A percentile compares a stretch with the other conserved stretches of the same genome.
Conservation (phyloP, 2,329 filamentous ascomycete species). For the Alternaria sp. region DNA sequence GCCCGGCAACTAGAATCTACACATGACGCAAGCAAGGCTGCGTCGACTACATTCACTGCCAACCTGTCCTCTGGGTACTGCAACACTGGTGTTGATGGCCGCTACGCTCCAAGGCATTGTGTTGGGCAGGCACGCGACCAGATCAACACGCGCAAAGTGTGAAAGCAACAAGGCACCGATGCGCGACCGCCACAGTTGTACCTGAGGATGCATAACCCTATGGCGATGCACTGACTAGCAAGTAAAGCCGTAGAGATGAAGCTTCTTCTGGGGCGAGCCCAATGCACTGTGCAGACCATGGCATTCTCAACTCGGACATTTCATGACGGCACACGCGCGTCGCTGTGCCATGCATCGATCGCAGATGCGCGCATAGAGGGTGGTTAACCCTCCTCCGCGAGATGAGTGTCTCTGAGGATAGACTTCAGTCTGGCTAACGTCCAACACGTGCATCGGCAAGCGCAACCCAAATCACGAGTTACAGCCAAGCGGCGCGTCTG, state of each 20-base stretch:
- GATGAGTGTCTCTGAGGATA: neutral
- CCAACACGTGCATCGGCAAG: neutral
- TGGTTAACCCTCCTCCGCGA: neutral
- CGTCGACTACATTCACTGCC: neutral
- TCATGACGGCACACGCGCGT: constrained; percentile 48
- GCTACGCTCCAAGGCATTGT: neutral
- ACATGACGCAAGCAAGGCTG: neutral
- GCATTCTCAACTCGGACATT: constrained; percentile 49
- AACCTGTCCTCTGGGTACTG: neutral
- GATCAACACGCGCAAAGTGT: neutral
- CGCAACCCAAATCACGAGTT: neutral
- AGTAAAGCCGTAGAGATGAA: constrained; percentile 9
- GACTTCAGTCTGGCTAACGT: neutral
- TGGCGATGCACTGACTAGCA: neutral
- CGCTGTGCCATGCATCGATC: constrained; percentile 53
- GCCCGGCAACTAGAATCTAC: constrained; percentile 9
- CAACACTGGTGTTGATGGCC: neutral
- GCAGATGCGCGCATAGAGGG: constrained; percentile 48
- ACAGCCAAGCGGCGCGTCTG: neutral
- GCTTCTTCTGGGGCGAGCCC: constrained; percentile 11
- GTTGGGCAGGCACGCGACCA: neutral
- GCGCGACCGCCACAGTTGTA: neutral
- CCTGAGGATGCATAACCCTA: constrained; percentile 5
- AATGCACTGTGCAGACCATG: constrained; percentile 43
- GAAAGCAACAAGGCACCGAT: neutral